Evolutionary conservation across 1,139 yeast species (phyloP), one percentile per base, ranked within the genome.

Genomic region (Komagataea norvegica): DNA sequence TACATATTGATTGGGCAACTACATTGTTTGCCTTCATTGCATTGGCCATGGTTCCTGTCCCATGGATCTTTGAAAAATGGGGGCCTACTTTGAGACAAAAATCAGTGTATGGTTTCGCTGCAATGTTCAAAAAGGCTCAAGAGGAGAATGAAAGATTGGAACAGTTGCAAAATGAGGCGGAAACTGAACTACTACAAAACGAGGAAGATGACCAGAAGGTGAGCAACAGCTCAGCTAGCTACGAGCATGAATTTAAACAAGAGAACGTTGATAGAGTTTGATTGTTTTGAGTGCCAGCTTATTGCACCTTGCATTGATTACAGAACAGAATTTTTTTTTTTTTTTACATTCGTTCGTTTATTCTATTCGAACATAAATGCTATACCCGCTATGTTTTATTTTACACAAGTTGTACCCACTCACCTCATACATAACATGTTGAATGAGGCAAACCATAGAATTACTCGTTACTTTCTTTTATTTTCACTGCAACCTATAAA

Each of bases 1-100:
- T 83, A 52, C 84, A 68, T 23, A 72, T 81, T 44, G 84, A 76
- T 51, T 84, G 93, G 94, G 93, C 89, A 10, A 71, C 83, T 47
- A 79, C 88, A 50, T 60, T 81, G 24, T 77, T 82, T 57, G 93
- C 83, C 1, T 80, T 83, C 49, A 69, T 83, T 51, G 74, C 86
- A 6, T 62, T 82, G 46, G 85, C 76, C 0, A 72, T 83, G 81
- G 63, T 79, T 31, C 76, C 84, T 11, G 79, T 83, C 36, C 93
- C 93, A 20, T 82, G 76, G 76, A 43, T 68, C 17, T 78, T 78
- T 53, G 70, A 66, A 37, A 64, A 59, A 34, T 76, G 69, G 62
- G 91, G 86, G 18, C 65, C 72, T 13, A 44, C 41, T 25, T 56
- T 79, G 40, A 73, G 86, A 65, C 56, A 59, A 26, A 68, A 50